Evolutionary conservation across 2,329 filamentous ascomycete genomes (phyloP).

Genomic region (Dactylellina leptospora): DNA sequence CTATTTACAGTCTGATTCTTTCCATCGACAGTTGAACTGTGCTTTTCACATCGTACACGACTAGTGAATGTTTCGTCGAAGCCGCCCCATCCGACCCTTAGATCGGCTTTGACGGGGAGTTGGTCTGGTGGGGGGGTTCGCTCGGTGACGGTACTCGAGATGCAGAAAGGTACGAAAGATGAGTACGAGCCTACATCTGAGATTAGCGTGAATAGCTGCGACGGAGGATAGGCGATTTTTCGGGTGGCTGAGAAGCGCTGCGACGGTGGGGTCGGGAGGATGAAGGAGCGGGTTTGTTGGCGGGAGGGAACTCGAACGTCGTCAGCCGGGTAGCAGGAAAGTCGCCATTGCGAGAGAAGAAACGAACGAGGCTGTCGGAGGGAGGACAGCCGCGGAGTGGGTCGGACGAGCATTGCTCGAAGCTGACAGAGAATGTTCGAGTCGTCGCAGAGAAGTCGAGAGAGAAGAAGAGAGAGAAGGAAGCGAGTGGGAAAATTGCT

Average conservation of each 20-base stretch:
- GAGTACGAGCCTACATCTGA: conserved; percentile 86
- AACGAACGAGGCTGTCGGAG: not conserved
- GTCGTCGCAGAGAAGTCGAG: not conserved
- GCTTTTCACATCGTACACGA: conserved; percentile 73
- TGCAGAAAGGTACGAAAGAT: conserved; percentile 91
- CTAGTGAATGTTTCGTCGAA: conserved; percentile 86
- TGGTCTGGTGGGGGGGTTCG: conserved; percentile 64
- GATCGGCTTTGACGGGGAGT: conserved; percentile 75
- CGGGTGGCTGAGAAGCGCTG: conserved; percentile 78
- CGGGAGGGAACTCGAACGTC: not conserved
- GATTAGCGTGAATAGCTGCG: conserved; percentile 81
- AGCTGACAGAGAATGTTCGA: not conserved
- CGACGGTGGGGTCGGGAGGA: conserved; percentile 60
- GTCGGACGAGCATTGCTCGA: conserved; percentile 20
- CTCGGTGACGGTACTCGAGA: conserved; percentile 78
- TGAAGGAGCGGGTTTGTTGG: conserved; percentile 60
- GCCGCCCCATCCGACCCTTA: conserved; percentile 85
- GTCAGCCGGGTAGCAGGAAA: not conserved
- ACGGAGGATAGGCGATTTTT: conserved; percentile 76
- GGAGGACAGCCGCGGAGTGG: conserved; percentile 7
- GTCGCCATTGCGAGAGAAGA: not conserved
- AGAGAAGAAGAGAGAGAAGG: not conserved
- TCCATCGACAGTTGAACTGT: conserved; percentile 58
- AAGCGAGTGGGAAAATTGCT: not conserved
- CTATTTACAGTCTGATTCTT: conserved; percentile 20